These are phyloP conservation scores for Phaffia tasmanica DNA, from an alignment of 768 basidiomycete genomes.

Conservation along the genomic window DNA sequence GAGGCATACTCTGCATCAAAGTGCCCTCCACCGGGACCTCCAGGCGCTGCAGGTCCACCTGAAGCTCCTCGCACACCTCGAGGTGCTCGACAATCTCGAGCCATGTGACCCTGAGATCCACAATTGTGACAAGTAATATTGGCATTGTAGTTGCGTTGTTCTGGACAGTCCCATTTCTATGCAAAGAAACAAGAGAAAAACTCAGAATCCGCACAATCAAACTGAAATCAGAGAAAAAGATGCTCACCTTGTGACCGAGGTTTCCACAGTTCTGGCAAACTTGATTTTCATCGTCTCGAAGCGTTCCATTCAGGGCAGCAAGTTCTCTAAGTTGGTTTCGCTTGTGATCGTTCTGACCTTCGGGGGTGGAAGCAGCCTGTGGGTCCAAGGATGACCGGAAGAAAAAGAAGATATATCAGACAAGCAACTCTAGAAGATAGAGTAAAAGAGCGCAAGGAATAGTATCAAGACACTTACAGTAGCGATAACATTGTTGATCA, in stretches of 20 bases:
- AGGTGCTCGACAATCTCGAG: slow-evolving; percentile 25
- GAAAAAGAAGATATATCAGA: background rate
- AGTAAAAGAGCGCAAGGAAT: background rate
- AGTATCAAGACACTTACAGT: slow-evolving; percentile 51
- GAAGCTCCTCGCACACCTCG: slow-evolving; percentile 23
- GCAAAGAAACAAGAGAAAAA: slow-evolving; percentile 41
- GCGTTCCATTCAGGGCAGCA: slow-evolving; percentile 92
- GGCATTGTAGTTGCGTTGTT: slow-evolving; percentile 96
- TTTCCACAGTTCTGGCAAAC: slow-evolving; percentile 63
- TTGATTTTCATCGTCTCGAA: slow-evolving; percentile 99
- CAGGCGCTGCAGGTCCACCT: slow-evolving; percentile 30
- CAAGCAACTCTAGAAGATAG: background rate
- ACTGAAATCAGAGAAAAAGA: background rate
- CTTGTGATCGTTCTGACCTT: slow-evolving; percentile 99
- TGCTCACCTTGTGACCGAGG: slow-evolving; percentile 26
- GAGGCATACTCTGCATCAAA: slow-evolving; percentile 98
- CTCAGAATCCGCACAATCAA: background rate
- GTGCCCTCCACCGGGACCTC: slow-evolving; percentile 49
- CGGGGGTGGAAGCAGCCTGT: slow-evolving; percentile 95
- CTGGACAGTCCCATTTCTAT: slow-evolving; percentile 97
- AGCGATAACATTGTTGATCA: slow-evolving; percentile 97
- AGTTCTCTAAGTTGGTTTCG: slow-evolving; percentile 96
- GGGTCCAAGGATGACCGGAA: background rate
- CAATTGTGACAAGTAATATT: slow-evolving; percentile 98
- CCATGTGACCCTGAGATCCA: slow-evolving; percentile 41